Base-by-base conservation (phyloP, 2,329 filamentous ascomycete genomes). In the Endoconidiophora laricicola region DNA sequence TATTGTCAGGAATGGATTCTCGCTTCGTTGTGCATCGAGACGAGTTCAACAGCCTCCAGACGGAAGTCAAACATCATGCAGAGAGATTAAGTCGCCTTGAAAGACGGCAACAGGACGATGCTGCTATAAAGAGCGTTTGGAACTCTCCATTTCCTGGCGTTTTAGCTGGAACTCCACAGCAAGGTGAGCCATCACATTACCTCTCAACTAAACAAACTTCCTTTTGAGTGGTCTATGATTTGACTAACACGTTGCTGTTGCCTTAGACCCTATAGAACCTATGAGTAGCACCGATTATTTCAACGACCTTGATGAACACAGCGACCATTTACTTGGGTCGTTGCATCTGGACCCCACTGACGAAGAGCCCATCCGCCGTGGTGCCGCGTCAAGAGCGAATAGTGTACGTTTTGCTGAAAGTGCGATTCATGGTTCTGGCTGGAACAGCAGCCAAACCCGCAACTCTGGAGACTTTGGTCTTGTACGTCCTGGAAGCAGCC, bases 321-420 rank as follows among this genome's bases (percentile, higher is more conserved):
- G 83, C 44, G 83, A 83, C 60, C 84, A 81, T 58, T 71, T 91
- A 53, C 74, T 94, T 45, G 82, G 81, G 47, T 86, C 83, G 49
- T 73, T 95, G 52, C 85, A 88, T 53, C 71, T 96, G 5, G 90
- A 94, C 2, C 65, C 67, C 56, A 75, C 81, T 4, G 88, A 94
- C 55, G 87, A 96, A 55, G 83, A 88, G 60, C 84, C 84, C 29
- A 80, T 86, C 52, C 79, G 86, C 37, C 78, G 90, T 55, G 86
- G 91, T 49, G 86, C 85, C 18, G 83, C 86, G 16, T 98, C 91
- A 16, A 77, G 91, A 58, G 90, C 91, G 44, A 96, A 96, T 62
- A 96, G 91, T 61, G 91, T 98, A 57, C 84, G 91, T 37, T 98
- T 98, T 59, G 91, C 96, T 61, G 90, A 96, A 62, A 94, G 86